phyloP scores from a whole-genome alignment of 345 rosid species.

The Murraya paniculata region DNA sequence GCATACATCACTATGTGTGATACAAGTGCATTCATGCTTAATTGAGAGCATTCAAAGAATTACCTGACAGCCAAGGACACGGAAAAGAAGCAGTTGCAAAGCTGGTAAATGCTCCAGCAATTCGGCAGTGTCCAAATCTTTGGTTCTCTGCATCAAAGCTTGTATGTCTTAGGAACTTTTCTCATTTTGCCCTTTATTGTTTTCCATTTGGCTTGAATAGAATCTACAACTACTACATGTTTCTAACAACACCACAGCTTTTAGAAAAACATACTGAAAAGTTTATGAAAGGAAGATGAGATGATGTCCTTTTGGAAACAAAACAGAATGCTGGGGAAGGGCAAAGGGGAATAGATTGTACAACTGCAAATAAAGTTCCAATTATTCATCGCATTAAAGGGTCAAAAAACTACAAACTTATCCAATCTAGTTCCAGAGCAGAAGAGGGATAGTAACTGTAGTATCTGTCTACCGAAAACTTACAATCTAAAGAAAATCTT shows the following conservation, averaged over 20 bases:
- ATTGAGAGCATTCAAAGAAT: conserved; percentile 5
- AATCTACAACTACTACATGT: background rate
- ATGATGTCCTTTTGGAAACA: background rate
- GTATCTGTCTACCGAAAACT: background rate
- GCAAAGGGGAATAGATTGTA: background rate
- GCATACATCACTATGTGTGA: background rate
- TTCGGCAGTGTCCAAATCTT: conserved; percentile 86
- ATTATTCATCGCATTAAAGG: background rate
- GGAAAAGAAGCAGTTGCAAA: conserved; percentile 88
- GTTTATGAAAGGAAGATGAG: background rate
- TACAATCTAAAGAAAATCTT: background rate
- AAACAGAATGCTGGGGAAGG: background rate
- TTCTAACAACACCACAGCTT: background rate
- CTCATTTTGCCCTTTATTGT: background rate
- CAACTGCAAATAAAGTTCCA: background rate
- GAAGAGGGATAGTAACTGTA: background rate
- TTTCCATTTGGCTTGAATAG: background rate
- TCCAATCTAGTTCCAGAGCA: background rate
- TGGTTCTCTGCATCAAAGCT: conserved; percentile 60
- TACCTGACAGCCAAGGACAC: conserved; percentile 92
- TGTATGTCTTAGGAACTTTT: background rate
- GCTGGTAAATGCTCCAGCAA: conserved; percentile 91
- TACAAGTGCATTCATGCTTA: conserved; percentile 7
- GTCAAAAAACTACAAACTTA: background rate
- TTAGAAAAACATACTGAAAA: background rate